A percentile compares a stretch with the other conserved stretches of the same genome.
phyloP scores from a whole-genome alignment of 148 eudicot genomes.

The Rhododendron williamsianum region DNA sequence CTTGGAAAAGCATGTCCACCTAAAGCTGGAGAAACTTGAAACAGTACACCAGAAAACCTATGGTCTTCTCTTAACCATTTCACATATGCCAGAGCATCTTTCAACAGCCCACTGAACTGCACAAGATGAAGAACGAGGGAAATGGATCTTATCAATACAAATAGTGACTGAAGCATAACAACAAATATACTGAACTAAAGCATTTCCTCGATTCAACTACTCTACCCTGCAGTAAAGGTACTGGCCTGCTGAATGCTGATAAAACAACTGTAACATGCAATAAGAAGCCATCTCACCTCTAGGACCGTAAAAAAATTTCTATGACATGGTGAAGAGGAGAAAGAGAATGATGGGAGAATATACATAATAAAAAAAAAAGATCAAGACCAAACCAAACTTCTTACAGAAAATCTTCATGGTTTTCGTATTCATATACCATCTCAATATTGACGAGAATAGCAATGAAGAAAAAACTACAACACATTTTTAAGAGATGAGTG shows the following conservation, averaged over 20 bases:
- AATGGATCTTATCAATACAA: neutral
- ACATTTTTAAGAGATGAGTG: neutral
- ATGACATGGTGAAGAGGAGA: neutral
- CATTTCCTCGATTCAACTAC: neutral
- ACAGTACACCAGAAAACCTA: slow-evolving; percentile 62
- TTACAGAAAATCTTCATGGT: neutral
- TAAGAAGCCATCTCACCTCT: neutral
- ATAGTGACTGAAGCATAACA: slow-evolving; percentile 1
- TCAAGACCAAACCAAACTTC: neutral
- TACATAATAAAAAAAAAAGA: neutral
- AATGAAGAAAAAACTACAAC: neutral
- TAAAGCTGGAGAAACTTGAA: slow-evolving; percentile 73
- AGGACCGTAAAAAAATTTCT: neutral
- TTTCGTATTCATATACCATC: neutral
- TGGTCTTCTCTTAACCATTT: slow-evolving; percentile 74
- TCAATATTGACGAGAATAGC: neutral
- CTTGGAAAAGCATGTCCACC: slow-evolving; percentile 88
- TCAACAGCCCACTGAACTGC: slow-evolving; percentile 93
- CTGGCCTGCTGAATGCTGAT: neutral
- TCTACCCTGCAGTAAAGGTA: neutral
- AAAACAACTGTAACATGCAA: neutral
- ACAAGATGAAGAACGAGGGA: slow-evolving; percentile 20
- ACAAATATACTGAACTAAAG: neutral
- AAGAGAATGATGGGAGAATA: neutral
- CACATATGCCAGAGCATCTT: slow-evolving; percentile 67